Evolutionary conservation across 192 early-diverging fungal species (phyloP).

Genomic region (Umbelopsis ramanniana): DNA sequence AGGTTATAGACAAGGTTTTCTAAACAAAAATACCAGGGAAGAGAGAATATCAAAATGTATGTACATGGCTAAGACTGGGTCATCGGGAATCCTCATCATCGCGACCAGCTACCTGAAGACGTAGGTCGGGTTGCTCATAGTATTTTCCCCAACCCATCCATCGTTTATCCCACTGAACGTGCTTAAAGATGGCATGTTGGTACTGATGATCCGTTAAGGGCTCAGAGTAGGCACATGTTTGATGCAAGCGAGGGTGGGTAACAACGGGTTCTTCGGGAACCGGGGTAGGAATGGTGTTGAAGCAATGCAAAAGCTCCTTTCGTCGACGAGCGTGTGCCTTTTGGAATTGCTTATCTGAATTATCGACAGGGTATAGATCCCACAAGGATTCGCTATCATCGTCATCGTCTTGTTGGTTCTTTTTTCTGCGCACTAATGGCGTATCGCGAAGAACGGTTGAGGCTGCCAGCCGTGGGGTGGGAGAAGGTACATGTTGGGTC

Average conservation of each 20-base stretch:
- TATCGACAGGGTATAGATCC: not conserved
- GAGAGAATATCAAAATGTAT: no score
- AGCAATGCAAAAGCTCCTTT: not conserved
- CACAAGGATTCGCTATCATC: not conserved
- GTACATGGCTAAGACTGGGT: no score
- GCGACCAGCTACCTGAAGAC: no score
- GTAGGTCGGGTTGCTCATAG: not conserved
- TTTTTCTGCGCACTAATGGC: not conserved
- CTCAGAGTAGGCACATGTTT: not conserved
- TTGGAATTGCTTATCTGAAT: not conserved
- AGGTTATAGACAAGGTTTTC: no score
- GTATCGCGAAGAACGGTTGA: not conserved
- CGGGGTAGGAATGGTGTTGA: not conserved
- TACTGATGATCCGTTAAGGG: not conserved
- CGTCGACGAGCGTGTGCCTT: not conserved
- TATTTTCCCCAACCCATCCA: not conserved
- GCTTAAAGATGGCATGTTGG: conserved; percentile 1
- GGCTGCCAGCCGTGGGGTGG: not conserved
- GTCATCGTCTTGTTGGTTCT: not conserved
- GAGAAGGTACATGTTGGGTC: conserved; percentile 5
- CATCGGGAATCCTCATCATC: no score
- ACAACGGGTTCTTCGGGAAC: not conserved
- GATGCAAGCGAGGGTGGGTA: not conserved
- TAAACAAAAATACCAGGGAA: no score
- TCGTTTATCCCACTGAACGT: not conserved